Percentiles rank a stretch among this genome's conserved stretches.
phyloP scores from a whole-genome alignment of 163 green algal species.

The Scenedesmus sp. region DNA sequence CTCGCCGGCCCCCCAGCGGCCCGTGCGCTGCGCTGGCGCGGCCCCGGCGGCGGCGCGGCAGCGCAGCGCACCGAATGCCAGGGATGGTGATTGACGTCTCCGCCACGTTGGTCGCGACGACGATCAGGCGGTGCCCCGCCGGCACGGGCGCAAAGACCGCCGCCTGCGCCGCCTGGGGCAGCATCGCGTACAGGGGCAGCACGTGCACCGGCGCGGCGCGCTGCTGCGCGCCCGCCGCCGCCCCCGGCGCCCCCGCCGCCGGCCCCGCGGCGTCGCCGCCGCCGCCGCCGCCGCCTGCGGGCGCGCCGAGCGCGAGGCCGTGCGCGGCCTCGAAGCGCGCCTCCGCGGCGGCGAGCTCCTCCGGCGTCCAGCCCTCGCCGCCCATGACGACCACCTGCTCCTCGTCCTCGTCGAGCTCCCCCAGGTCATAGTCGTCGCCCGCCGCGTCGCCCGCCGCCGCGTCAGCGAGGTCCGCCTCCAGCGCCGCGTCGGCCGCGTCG shows the following conservation, averaged over 20 bases:
- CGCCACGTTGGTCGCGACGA: conserved; percentile 98
- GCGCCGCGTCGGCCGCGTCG: conserved; percentile 27
- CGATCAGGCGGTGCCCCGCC: conserved; percentile 77
- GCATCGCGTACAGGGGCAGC: conserved; percentile 95
- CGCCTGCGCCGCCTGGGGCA: conserved; percentile 76
- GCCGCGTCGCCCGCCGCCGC: conserved; percentile 55
- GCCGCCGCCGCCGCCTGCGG: neutral
- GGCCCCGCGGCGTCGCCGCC: conserved; percentile 10
- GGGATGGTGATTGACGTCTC: conserved; percentile 98
- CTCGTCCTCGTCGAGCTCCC: conserved; percentile 69
- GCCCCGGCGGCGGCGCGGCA: no score
- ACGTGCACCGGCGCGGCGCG: conserved; percentile 73
- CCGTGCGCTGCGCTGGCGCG: no score
- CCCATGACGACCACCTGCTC: conserved; percentile 82
- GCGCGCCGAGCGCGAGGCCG: conserved; percentile 22
- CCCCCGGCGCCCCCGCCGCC: neutral
- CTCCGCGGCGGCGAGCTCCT: conserved; percentile 83
- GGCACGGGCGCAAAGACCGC: conserved; percentile 81
- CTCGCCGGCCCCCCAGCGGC: no score
- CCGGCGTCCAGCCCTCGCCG: conserved; percentile 71
- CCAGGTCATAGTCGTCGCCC: conserved; percentile 36
- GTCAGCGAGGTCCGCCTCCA: conserved; percentile 3
- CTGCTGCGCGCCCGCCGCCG: neutral
- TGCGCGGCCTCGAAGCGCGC: conserved; percentile 60
- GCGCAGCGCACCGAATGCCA: conserved; percentile 54